phyloP scores from a whole-genome alignment of 2,329 filamentous ascomycete genomes.

The Fusarium zealandicum region DNA sequence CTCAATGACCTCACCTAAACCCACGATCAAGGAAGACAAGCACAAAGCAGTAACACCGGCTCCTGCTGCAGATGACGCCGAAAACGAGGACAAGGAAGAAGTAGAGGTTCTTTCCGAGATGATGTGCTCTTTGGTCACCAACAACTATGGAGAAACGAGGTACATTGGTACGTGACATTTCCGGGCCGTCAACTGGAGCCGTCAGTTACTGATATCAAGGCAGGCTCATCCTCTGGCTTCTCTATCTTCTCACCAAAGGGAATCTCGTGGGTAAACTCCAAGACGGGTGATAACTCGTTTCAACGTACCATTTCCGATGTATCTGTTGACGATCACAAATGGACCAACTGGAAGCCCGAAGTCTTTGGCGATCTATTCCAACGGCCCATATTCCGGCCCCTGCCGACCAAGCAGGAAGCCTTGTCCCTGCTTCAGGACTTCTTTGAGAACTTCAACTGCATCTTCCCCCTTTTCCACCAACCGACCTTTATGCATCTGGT shows the following conservation, averaged over 20 bases:
- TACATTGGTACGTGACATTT: conserved; percentile 76
- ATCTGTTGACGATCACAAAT: conserved; percentile 92
- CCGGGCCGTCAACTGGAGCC: neutral
- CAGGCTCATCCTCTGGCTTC: conserved; percentile 94
- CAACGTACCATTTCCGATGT: conserved; percentile 92
- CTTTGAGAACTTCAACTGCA: conserved; percentile 99
- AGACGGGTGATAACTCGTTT: conserved; percentile 95
- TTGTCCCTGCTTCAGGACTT: conserved; percentile 89
- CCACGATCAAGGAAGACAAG: conserved; percentile 48
- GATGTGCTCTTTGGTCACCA: conserved; percentile 98
- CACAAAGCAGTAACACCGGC: conserved; percentile 40
- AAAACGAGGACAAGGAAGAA: conserved; percentile 59
- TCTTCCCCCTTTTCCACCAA: conserved; percentile 97
- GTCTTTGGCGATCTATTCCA: conserved; percentile 93
- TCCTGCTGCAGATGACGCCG: conserved; percentile 30
- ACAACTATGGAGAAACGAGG: conserved; percentile 90
- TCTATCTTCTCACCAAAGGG: conserved; percentile 99
- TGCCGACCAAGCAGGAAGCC: conserved; percentile 88
- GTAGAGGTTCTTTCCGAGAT: conserved; percentile 92
- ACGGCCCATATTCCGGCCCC: conserved; percentile 79
- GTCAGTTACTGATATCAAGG: conserved; percentile 14
- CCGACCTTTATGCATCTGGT: conserved; percentile 98
- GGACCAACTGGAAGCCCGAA: conserved; percentile 98
- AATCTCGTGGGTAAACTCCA: conserved; percentile 97
- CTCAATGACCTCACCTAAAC: conserved; percentile 60